A percentile compares a stretch with the other conserved stretches of the same genome.
These are phyloP conservation scores for Musa balbisiana DNA, from an alignment of 202 grass and related monocot species.

Conservation along the genomic window DNA sequence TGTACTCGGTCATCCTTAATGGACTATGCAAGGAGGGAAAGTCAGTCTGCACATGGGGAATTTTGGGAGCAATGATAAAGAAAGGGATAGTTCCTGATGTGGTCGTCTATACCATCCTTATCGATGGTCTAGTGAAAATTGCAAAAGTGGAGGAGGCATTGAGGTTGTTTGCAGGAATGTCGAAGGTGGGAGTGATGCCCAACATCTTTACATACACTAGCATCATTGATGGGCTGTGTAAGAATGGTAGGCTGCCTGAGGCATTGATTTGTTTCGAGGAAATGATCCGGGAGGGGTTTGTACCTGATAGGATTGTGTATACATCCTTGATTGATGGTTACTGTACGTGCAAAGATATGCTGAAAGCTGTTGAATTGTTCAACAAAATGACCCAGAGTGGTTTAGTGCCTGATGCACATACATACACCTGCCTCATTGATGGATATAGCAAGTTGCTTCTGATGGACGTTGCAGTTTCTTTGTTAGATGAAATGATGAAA, in stretches of 20 bases:
- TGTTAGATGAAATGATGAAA: conserved; percentile 61
- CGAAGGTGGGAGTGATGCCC: conserved; percentile 39
- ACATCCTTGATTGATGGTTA: conserved; percentile 62
- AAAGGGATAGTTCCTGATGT: conserved; percentile 61
- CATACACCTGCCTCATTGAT: conserved; percentile 69
- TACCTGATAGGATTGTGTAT: conserved; percentile 44
- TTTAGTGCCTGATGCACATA: conserved; percentile 50
- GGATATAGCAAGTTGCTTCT: conserved; percentile 51
- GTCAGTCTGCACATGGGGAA: conserved; percentile 32
- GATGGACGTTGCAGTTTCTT: conserved; percentile 45
- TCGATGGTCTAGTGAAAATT: conserved; percentile 67
- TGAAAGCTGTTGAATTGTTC: conserved; percentile 38
- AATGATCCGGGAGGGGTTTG: conserved; percentile 37
- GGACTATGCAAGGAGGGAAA: conserved; percentile 49
- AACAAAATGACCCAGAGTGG: conserved; percentile 43
- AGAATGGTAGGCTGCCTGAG: conserved; percentile 43
- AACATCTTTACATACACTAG: conserved; percentile 59
- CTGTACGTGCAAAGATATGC: conserved; percentile 54
- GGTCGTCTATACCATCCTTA: conserved; percentile 63
- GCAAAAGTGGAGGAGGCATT: conserved; percentile 44
- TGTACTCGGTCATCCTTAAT: conserved; percentile 63
- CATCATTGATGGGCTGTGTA: conserved; percentile 53
- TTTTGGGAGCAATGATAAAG: conserved; percentile 73
- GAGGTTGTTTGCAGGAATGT: conserved; percentile 45
- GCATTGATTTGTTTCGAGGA: conserved; percentile 31